Evolutionary conservation across 2,329 filamentous ascomycete genomes (phyloP), one percentile per base, ranked within the genome.

Genomic region (Calcarisporium arbuscula): DNA sequence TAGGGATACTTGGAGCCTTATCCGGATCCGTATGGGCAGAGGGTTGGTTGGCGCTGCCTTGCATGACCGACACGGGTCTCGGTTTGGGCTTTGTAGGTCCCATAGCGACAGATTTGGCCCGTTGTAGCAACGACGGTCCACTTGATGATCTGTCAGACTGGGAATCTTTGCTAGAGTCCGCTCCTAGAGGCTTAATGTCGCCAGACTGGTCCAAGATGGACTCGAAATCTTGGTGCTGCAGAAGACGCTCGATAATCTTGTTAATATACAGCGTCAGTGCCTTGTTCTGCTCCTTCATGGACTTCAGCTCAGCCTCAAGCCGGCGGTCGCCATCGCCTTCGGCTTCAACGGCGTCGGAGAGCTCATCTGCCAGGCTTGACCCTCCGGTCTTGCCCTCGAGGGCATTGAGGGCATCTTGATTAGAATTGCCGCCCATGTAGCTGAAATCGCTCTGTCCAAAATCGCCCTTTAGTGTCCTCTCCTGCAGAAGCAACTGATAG

Each of bases 211-310:
- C 87, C 26, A 95, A 71, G 41, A 96, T 94, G 42, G 86, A 80
- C 63, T 98, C 90, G 48, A 95, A 96, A 47, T 94, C 89, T 52
- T 94, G 85, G 61, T 95, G 85, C 55, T 94, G 85, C 42, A 98
- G 74, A 28, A 98, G 77, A 37, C 92, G 84, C 58, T 92, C 92
- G 57, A 98, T 95, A 58, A 98, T 96, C 66, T 92, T 94, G 74
- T 96, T 95, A 68, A 98, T 95, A 67, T 98, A 98, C 45, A 96
- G 70, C 17, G 88, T 94, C 49, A 98, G 70, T 19, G 92, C 92
- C 68, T 96, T 96, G 70, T 98, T 96, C 67, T 95, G 82, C 57
- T 95, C 90, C 64, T 85, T 90, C 49, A 86, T 68, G 8, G 76
- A 72, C 60, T 84, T 87, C 47, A 92, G 61, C 50, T 96, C 90